A percentile compares a stretch with the other conserved stretches of the same genome.
phyloP scores from a whole-genome alignment of 495 filamentous ascomycete genomes.

The Neurospora hispaniola region DNA sequence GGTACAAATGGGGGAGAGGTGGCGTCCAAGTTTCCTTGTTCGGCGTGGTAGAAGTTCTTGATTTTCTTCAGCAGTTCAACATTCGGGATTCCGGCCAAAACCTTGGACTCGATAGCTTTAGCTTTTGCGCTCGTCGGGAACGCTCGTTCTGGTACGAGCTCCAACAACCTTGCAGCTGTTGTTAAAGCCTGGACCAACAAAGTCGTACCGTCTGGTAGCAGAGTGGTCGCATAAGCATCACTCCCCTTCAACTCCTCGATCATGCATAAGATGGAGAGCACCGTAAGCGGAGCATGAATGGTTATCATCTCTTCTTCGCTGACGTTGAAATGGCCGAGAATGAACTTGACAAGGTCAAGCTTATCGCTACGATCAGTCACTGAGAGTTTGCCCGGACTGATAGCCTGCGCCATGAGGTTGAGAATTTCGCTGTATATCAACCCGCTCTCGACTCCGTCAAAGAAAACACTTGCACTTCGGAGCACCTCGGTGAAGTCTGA shows the following conservation, averaged over 20 bases:
- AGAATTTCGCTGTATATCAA: conserved; percentile 82
- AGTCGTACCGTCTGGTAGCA: neutral
- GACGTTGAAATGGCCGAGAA: conserved; percentile 81
- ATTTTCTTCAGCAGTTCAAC: conserved; percentile 50
- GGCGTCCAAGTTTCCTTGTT: conserved; percentile 44
- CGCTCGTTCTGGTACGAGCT: conserved; percentile 59
- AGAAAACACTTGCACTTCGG: conserved; percentile 86
- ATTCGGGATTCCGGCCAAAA: conserved; percentile 25
- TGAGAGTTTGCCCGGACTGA: conserved; percentile 35
- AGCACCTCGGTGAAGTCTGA: conserved; percentile 76
- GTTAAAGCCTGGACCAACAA: conserved; percentile 35
- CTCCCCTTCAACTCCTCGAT: conserved; percentile 33
- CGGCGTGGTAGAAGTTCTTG: conserved; percentile 51
- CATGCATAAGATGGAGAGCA: conserved; percentile 56
- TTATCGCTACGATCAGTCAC: conserved; percentile 39
- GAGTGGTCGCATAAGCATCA: conserved; percentile 4
- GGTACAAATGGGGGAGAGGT: conserved; percentile 46
- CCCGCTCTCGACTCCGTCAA: conserved; percentile 90
- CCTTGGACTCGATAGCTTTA: conserved; percentile 20
- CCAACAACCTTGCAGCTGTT: conserved; percentile 45
- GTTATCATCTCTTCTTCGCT: conserved; percentile 92
- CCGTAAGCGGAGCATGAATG: conserved; percentile 68
- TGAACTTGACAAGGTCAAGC: conserved; percentile 68
- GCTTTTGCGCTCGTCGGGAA: conserved; percentile 38
- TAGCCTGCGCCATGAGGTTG: conserved; percentile 44